Evolutionary conservation across 345 rosid genomes (phyloP).

Genomic region (Barbarea vulgaris): DNA sequence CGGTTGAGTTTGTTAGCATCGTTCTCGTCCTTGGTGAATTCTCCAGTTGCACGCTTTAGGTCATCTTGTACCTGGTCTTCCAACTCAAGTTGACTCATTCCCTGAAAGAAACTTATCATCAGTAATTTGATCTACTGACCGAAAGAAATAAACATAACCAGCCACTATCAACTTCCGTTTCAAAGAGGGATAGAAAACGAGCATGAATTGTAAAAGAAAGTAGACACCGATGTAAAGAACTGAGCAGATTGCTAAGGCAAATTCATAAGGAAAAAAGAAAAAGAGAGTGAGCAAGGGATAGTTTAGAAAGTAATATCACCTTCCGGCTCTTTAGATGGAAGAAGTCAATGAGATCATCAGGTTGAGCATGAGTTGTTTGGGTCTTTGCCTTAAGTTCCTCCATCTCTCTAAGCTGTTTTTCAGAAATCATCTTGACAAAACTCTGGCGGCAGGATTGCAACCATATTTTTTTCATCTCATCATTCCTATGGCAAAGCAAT

Average conservation of each 20-base stretch:
- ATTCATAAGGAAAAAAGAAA: neutral
- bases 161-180: neutral
- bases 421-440: conserved; percentile 94
- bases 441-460: conserved; percentile 87
- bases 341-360: conserved; percentile 97
- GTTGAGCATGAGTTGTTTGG: conserved; percentile 89
- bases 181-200: neutral
- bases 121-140: neutral
- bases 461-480: conserved; percentile 85
- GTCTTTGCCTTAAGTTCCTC: conserved; percentile 95
- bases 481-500: conserved; percentile 79
- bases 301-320: conserved; percentile 46
- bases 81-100: conserved; percentile 99
- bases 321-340: conserved; percentile 97
- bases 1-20: conserved; percentile 97
- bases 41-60: conserved; percentile 97
- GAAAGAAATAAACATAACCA: neutral
- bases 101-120: conserved; percentile 50
- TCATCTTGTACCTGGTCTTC: conserved; percentile 99
- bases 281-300: neutral
- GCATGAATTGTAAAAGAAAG: conserved; percentile 3
- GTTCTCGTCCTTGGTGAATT: conserved; percentile 88
- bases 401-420: conserved; percentile 80
- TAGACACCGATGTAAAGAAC: conserved; percentile 11
- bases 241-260: neutral